Percentiles rank a stretch among this genome's conserved stretches.
Conservation (phyloP, 140 eudicot species). For the Ambrosia hybrid region DNA sequence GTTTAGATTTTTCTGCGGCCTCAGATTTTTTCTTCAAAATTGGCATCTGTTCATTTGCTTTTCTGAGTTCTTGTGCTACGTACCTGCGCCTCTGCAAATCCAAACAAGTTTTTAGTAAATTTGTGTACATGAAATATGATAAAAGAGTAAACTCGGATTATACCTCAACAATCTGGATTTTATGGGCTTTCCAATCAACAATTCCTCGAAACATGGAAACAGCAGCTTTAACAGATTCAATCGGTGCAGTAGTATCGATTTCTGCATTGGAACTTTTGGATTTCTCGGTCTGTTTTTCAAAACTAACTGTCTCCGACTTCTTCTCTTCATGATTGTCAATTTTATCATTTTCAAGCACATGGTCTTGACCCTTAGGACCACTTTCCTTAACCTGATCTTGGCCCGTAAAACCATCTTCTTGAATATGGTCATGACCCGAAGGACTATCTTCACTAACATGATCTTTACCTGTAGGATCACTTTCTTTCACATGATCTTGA, state of each 20-base stretch:
- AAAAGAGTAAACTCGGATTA: background rate
- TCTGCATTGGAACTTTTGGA: conserved; percentile 23
- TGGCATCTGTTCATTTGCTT: conserved; percentile 70
- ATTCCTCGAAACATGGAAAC: conserved; percentile 89
- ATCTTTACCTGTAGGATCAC: too few species aligned
- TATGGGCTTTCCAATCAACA: conserved; percentile 89
- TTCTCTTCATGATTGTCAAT: background rate
- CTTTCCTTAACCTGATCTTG: conserved; percentile 4
- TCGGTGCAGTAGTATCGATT: conserved; percentile 72
- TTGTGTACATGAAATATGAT: background rate
- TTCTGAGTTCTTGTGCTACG: conserved; percentile 66
- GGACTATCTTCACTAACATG: too few species aligned
- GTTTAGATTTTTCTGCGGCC: conserved; percentile 66
- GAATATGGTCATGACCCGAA: background rate
- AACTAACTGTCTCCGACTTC: conserved; percentile 8
- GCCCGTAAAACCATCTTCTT: background rate
- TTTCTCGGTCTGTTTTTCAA: conserved; percentile 26
- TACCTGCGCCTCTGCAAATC: conserved; percentile 61
- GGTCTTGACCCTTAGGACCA: background rate
- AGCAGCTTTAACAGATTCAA: conserved; percentile 83
- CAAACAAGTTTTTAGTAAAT: conserved; percentile 14
- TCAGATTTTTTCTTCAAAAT: conserved; percentile 50
- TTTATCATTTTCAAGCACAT: conserved; percentile 19
- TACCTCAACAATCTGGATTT: conserved; percentile 66
- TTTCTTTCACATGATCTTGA: too few species aligned